Base-by-base conservation (phyloP, 2,329 filamentous ascomycete species). In the Torrubiellomyces zombiae region DNA sequence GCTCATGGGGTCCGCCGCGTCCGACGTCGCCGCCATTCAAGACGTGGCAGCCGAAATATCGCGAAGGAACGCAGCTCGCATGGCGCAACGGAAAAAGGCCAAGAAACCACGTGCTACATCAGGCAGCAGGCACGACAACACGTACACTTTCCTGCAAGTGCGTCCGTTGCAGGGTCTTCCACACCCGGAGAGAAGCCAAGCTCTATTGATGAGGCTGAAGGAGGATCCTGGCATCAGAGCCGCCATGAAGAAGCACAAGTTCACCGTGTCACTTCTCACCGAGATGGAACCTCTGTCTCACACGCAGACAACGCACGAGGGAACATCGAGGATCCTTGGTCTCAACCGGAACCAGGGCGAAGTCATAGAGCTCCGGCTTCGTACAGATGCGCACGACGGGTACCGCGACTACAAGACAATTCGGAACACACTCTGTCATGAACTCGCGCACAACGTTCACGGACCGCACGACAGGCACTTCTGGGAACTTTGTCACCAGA, bases 351-450 rank as follows among this genome's bases (percentile, higher is more conserved):
- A 95, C 44, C 52, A 61, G 3, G 89, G 89, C 31, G 77, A 93
- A 48, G 80, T 82, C 1, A 93, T 98, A 28, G 85, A 95, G 58
- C 52, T 98, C 32, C 62, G 89, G 0, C 54, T 98, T 18, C 62
- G 89, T n/a, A 95, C 89, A 2, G 89, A 98, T 52, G 80, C 79
- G 3, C 82, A 89, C 45, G 83, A 93, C 47, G 89, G 89, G 1
- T 95, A 93, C 43, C 60, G 89, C 18, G 82, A 94, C 45, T 98
- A 95, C 54, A 75, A 76, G 39, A 85, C 77, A 0, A 91, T 98
- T 24, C 68, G 89, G 25, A 80, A 79, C 38, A 95, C 89, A 22
- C 59, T 98, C 9, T 95, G 86, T 44, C 89, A 98, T 53, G 89
- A 98, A 56, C 60, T 98, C 11, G 76, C 85, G 36, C 89, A 98